phyloP scores from a whole-genome alignment of 306 rosid species.

The Rosa multiflora region DNA sequence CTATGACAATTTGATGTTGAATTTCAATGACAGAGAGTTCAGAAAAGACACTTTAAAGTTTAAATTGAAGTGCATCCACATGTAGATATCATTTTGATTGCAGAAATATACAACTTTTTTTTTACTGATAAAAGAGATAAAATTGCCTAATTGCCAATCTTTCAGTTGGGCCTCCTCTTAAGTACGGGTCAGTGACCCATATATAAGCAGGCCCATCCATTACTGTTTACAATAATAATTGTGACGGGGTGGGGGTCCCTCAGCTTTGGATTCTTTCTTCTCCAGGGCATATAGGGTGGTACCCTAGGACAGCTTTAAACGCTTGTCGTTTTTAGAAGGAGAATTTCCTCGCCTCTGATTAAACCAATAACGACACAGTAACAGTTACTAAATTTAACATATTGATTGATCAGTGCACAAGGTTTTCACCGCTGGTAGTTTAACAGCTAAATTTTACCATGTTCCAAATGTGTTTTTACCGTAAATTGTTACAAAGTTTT shows the following conservation, averaged over 20 bases:
- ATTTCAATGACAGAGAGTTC: not conserved
- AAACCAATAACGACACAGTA: not conserved
- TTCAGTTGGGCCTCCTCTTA: not conserved
- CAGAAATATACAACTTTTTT: not conserved
- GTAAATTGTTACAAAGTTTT: not conserved
- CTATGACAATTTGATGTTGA: conserved; percentile 30
- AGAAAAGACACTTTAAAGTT: not conserved
- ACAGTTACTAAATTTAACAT: not conserved
- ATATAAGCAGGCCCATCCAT: not conserved
- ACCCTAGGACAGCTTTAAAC: not conserved
- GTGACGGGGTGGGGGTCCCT: not conserved
- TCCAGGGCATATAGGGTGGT: not conserved
- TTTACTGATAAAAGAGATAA: not conserved
- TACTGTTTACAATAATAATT: not conserved
- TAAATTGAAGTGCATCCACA: not conserved
- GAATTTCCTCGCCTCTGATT: not conserved
- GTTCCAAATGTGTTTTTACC: not conserved
- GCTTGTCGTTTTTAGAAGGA: not conserved
- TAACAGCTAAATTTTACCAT: not conserved
- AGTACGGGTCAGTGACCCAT: not conserved
- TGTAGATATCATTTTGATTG: conserved; percentile 13
- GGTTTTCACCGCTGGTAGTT: not conserved
- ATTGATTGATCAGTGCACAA: not conserved
- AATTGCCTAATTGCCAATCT: not conserved
- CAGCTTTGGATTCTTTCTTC: not conserved